Evolutionary conservation across 1,284 basidiomycete genomes (phyloP), one percentile per base, ranked within the genome.

Genomic region (Leccinum griseonigrum): DNA sequence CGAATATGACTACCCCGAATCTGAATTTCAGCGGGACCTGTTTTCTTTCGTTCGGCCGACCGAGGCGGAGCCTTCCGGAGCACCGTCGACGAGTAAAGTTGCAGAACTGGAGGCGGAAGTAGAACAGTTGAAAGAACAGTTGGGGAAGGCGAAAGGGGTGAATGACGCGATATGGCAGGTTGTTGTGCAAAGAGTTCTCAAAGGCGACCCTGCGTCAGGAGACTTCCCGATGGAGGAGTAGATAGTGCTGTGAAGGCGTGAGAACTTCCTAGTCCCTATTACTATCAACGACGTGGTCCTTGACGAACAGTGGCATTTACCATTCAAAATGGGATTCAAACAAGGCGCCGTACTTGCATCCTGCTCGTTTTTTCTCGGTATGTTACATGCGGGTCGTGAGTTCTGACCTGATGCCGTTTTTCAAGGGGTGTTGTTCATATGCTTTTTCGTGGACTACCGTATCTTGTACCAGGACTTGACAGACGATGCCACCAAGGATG

Each of bases 121-220:
- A 9, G 78, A 79, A 58, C 77, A 75, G 26, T 74, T 95, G 61
- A 83, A 81, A 36, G 82, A 84, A 54, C 87, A 93, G 65, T 77
- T 97, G 1, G 85, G 85, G 29, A 88, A 86, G 71, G 94, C 94
- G 4, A 92, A 92, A 69, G 85, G 87, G 36, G 82, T 95, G 61
- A 97, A 96, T 67, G 92, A 95, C 69, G 82, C 84, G 57, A 95
- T 96, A 89, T 96, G 94, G 94, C 89, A 91, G 66, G 85, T 83
- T 1, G 84, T 95, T 3, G 87, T 92, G 32, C 84, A 87, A 64
- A 81, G 76, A 59, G 74, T 85, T n/a, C 75, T 88, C 4, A 72
- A 74, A 29, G 76, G 74, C 26, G 76, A 76, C 11, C 46, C 22
- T 34, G 29, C n/a, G 9, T 54, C 36, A 5, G 57, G 32, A 14